These are phyloP conservation scores for Thelephora ganbajun DNA, from an alignment of 768 basidiomycete genomes.

Conservation along the genomic window DNA sequence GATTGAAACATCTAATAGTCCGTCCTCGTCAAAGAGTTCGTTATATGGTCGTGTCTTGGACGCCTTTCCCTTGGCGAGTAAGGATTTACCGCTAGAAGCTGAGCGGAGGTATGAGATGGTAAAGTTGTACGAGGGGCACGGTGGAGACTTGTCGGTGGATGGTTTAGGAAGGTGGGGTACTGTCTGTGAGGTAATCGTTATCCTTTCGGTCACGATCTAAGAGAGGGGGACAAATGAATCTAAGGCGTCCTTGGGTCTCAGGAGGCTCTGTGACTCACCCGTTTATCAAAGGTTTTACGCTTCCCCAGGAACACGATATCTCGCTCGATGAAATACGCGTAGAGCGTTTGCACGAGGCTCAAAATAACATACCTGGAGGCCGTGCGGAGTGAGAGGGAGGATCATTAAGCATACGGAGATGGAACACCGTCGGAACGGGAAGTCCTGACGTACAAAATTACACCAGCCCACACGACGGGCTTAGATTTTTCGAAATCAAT, in stretches of 20 bases:
- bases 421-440: constrained; percentile 2
- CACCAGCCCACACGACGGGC: constrained; percentile 61
- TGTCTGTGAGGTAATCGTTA: constrained; percentile 65
- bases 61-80: constrained; percentile 58
- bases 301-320: constrained; percentile 80
- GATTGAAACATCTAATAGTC: constrained; percentile 58
- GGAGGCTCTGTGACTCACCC: constrained; percentile 32
- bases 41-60: constrained; percentile 45
- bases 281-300: constrained; percentile 79
- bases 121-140: constrained; percentile 47
- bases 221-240: constrained; percentile 1
- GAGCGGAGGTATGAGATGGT: constrained; percentile 62
- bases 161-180: constrained; percentile 35
- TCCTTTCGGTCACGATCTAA: constrained; percentile 82
- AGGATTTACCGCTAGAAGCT: constrained; percentile 73
- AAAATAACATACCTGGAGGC: constrained; percentile 54
- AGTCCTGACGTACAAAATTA: constrained; percentile 47
- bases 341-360: constrained; percentile 59
- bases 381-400: constrained; percentile 5
- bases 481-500: constrained; percentile 86
- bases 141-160: constrained; percentile 14
- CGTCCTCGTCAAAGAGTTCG: constrained; percentile 70
- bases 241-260: background rate
- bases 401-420: constrained; percentile 4
- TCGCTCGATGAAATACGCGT: constrained; percentile 78